Evolutionary conservation across 2,329 filamentous ascomycete species (phyloP).

Genomic region (Colletotrichum sp.): DNA sequence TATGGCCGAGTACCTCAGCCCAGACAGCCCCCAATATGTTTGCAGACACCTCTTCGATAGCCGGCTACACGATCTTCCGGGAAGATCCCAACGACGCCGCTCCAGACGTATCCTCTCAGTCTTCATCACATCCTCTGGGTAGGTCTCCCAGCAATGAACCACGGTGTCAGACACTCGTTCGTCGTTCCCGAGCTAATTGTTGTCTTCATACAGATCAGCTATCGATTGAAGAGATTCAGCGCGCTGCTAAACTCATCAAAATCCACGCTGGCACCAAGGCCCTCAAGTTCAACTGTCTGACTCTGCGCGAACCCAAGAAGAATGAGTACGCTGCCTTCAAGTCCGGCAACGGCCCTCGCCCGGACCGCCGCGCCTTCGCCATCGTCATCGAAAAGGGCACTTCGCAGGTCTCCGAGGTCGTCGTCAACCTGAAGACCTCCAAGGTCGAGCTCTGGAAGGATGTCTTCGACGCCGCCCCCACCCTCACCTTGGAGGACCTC

Average conservation of each 20-base stretch:
- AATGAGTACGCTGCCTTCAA: constrained; percentile 68
- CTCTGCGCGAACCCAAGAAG: constrained; percentile 69
- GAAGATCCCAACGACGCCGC: constrained; percentile 43
- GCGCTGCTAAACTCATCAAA: constrained; percentile 54
- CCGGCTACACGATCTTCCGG: constrained; percentile 51
- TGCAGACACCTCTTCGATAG: constrained; percentile 47
- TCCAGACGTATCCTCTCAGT: constrained; percentile 36
- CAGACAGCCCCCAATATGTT: constrained; percentile 32
- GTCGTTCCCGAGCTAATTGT: neutral
- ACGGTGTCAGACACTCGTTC: neutral
- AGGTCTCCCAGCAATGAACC: neutral
- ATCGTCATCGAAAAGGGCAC: constrained; percentile 50
- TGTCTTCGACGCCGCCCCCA: constrained; percentile 50
- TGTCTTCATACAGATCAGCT: constrained; percentile 49
- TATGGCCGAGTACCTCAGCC: neutral
- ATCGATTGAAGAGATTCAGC: constrained; percentile 57
- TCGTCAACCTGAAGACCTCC: constrained; percentile 52
- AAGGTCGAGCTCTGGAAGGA: constrained; percentile 50
- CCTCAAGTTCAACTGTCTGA: constrained; percentile 65
- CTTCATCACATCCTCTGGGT: constrained; percentile 44
- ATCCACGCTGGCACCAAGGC: constrained; percentile 37
- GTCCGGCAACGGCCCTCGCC: constrained; percentile 49
- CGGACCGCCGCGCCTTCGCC: constrained; percentile 54
- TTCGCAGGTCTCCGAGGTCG: constrained; percentile 44
- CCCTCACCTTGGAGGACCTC: constrained; percentile 79